Evolutionary conservation across 495 filamentous ascomycete genomes (phyloP).

Genomic region (Sporormia fimetaria): DNA sequence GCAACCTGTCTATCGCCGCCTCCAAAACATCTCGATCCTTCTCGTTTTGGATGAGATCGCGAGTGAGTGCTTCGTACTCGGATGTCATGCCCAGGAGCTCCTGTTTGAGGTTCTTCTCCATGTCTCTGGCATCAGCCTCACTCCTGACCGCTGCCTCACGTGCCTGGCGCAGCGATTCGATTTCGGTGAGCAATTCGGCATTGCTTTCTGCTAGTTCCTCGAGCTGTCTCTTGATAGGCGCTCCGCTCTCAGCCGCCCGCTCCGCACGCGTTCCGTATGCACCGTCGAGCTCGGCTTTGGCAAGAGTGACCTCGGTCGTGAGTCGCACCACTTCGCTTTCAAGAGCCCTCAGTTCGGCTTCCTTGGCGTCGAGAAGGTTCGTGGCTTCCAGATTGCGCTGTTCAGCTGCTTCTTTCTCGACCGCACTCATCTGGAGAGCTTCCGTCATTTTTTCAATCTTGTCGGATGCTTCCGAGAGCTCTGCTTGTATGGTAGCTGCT

Average conservation of each 20-base stretch:
- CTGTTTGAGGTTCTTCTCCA: slow-evolving; percentile 51
- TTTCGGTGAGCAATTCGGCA: slow-evolving; percentile 39
- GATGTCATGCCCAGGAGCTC: slow-evolving; percentile 73
- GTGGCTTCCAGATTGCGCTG: slow-evolving; percentile 7
- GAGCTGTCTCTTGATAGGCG: slow-evolving; percentile 29
- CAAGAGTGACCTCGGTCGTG: slow-evolving; percentile 83
- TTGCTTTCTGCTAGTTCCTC: slow-evolving; percentile 49
- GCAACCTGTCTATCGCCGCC: slow-evolving; percentile 52
- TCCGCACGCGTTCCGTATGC: slow-evolving; percentile 55
- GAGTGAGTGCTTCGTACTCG: slow-evolving; percentile 81
- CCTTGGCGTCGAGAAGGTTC: slow-evolving; percentile 14
- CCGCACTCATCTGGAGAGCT: slow-evolving; percentile 9
- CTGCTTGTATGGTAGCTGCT: slow-evolving; percentile 21
- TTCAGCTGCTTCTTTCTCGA: slow-evolving; percentile 20
- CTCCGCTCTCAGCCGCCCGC: slow-evolving; percentile 28
- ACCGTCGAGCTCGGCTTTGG: slow-evolving; percentile 86
- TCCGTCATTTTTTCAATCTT: slow-evolving; percentile 11
- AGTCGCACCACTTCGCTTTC: slow-evolving; percentile 75
- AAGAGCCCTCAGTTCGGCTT: slow-evolving; percentile 46
- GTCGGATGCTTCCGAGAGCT: slow-evolving; percentile 19
- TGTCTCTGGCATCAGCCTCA: slow-evolving; percentile 17
- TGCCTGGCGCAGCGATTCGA: slow-evolving; percentile 26
- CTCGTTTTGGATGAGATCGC: slow-evolving; percentile 74
- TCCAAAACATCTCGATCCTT: slow-evolving; percentile 73
- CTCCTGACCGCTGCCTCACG: slow-evolving; percentile 15